Evolutionary conservation across 208 protist genomes (phyloP).

Genomic region (Acanthamoeba rhysodes): DNA sequence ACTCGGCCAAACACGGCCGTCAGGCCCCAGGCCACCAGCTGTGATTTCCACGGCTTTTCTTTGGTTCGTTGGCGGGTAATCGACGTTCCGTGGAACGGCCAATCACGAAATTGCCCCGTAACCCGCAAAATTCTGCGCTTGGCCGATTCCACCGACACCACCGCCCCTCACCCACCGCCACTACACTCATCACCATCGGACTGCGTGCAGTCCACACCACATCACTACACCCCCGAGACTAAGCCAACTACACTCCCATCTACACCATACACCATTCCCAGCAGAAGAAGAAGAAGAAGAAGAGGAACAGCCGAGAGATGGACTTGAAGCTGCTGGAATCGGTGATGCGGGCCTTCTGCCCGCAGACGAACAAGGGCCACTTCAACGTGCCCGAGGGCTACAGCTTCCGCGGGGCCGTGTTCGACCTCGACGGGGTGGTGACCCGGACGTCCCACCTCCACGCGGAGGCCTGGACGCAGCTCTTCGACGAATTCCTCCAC

Average conservation of each 20-base stretch:
- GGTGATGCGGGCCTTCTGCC: constrained; percentile 45
- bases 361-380: constrained; percentile 18
- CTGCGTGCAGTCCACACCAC: too few species aligned
- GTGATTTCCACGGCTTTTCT: background rate
- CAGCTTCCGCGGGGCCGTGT: constrained; percentile 61
- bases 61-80: background rate
- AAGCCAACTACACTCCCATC: too few species aligned
- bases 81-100: background rate
- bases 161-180: too few species aligned
- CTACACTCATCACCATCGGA: too few species aligned
- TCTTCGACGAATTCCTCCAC: constrained; percentile 72
- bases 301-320: background rate
- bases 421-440: constrained; percentile 75
- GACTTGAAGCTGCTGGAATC: constrained; percentile 39
- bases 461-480: constrained; percentile 49
- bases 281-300: background rate
- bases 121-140: background rate
- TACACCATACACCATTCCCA: too few species aligned
- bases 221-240: too few species aligned
- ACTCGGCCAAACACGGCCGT: too few species aligned
- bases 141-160: too few species aligned
- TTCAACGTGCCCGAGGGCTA: constrained; percentile 39
- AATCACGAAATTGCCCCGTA: background rate
- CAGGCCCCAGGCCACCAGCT: too few species aligned
- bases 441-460: constrained; percentile 57